Evolutionary conservation across 1,139 yeast genomes (phyloP).

Genomic region (Debaryomyces fabryi): DNA sequence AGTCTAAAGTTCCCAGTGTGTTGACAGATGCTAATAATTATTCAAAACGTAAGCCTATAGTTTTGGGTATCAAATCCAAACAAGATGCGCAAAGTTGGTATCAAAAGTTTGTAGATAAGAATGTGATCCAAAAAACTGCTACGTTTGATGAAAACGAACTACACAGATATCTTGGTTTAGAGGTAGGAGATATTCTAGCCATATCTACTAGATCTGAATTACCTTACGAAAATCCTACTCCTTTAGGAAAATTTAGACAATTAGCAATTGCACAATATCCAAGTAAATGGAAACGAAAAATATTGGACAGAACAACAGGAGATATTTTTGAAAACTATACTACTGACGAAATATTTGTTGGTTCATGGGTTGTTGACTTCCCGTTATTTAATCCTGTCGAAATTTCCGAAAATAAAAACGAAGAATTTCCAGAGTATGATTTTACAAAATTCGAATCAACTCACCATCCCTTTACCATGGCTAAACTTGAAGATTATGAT

Average conservation of each 20-base stretch:
- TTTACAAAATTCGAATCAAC: constrained; percentile 59
- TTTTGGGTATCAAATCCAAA: constrained; percentile 49
- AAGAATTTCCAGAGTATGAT: constrained; percentile 65
- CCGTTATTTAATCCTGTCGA: constrained; percentile 86
- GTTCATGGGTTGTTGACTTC: constrained; percentile 85
- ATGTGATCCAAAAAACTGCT: constrained; percentile 22
- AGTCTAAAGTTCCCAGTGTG: constrained; percentile 30
- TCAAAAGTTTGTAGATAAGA: constrained; percentile 32
- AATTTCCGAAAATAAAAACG: constrained; percentile 33
- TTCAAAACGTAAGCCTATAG: constrained; percentile 60
- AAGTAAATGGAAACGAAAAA: constrained; percentile 50
- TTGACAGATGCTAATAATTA: constrained; percentile 51
- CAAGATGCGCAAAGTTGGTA: constrained; percentile 48
- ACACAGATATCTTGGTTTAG: constrained; percentile 38
- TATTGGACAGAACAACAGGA: constrained; percentile 23
- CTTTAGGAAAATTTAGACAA: constrained; percentile 85
- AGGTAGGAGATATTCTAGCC: constrained; percentile 75
- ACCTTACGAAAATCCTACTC: constrained; percentile 92
- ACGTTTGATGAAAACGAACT: constrained; percentile 27
- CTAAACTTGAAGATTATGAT: constrained; percentile 66
- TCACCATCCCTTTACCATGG: constrained; percentile 98
- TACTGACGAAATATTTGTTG: constrained; percentile 51
- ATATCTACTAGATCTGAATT: constrained; percentile 66
- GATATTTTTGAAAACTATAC: constrained; percentile 20
- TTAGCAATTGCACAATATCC: constrained; percentile 62